Evolutionary conservation across 2,329 filamentous ascomycete genomes (phyloP).

Genomic region (Sporothrix euskadiensis): DNA sequence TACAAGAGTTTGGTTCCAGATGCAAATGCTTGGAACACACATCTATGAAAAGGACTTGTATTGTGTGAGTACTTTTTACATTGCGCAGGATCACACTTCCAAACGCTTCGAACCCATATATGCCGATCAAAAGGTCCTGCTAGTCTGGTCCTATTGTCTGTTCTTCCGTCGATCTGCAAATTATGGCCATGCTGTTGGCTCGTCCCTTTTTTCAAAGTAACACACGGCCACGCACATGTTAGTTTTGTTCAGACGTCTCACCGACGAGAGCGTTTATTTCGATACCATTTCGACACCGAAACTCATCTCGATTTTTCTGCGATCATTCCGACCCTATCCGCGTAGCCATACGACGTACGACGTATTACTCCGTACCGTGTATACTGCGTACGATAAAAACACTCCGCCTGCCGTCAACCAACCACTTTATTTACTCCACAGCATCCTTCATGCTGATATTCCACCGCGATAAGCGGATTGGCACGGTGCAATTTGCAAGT

Average conservation of each 20-base stretch:
- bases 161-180: slow-evolving; percentile 12
- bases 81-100: background rate
- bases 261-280: background rate
- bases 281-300: background rate
- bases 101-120: background rate
- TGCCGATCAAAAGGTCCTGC: slow-evolving; percentile 10
- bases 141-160: slow-evolving; percentile 12
- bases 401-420: background rate
- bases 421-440: slow-evolving; percentile 1
- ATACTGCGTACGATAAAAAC: no score
- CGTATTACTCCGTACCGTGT: no score
- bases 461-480: slow-evolving; percentile 1
- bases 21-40: background rate
- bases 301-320: background rate
- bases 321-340: background rate
- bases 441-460: background rate
- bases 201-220: slow-evolving; percentile 7
- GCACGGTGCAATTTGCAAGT: slow-evolving; percentile 12
- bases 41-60: background rate
- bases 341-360: background rate
- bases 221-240: background rate
- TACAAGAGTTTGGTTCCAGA: background rate
- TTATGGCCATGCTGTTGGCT: background rate
- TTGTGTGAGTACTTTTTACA: background rate
- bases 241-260: background rate